A percentile compares a stretch with the other conserved stretches of the same genome.
phyloP scores from a whole-genome alignment of 495 filamentous ascomycete genomes.

The Hypoxylon perforatum region DNA sequence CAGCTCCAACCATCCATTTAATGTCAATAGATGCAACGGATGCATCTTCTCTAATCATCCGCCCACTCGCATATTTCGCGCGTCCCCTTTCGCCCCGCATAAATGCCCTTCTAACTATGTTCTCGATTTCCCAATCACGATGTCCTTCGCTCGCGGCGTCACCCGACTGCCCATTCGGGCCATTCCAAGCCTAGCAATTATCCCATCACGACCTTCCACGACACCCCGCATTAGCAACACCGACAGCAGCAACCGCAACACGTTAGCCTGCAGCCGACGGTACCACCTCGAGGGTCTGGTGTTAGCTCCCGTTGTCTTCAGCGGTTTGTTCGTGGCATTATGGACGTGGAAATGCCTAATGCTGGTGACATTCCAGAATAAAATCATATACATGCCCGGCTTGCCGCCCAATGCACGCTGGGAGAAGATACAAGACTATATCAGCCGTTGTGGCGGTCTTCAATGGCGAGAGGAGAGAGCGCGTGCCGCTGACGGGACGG shows the following conservation, averaged over 20 bases:
- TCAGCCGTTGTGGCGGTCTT: constrained; percentile 65
- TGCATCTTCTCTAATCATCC: constrained; percentile 34
- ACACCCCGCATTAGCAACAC: constrained; percentile 32
- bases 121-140: constrained; percentile 34
- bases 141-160: constrained; percentile 25
- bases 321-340: constrained; percentile 71
- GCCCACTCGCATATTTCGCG: constrained; percentile 36
- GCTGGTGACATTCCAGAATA: constrained; percentile 84
- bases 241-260: constrained; percentile 11
- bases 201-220: constrained; percentile 39
- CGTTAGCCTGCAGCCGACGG: constrained; percentile 35
- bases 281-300: constrained; percentile 66
- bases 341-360: constrained; percentile 86
- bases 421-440: constrained; percentile 72
- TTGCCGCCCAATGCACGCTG: constrained; percentile 69
- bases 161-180: constrained; percentile 32
- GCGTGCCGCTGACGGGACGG: constrained; percentile 67
- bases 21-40: constrained; percentile 25
- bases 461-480: constrained; percentile 70
- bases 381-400: constrained; percentile 84
- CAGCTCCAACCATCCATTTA: constrained; percentile 23
- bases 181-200: constrained; percentile 20
- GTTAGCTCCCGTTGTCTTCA: constrained; percentile 73
- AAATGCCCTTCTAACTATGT: constrained; percentile 32
- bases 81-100: constrained; percentile 32